Base-by-base conservation (phyloP, 495 filamentous ascomycete genomes). In the Aspergillus egyptiacus region DNA sequence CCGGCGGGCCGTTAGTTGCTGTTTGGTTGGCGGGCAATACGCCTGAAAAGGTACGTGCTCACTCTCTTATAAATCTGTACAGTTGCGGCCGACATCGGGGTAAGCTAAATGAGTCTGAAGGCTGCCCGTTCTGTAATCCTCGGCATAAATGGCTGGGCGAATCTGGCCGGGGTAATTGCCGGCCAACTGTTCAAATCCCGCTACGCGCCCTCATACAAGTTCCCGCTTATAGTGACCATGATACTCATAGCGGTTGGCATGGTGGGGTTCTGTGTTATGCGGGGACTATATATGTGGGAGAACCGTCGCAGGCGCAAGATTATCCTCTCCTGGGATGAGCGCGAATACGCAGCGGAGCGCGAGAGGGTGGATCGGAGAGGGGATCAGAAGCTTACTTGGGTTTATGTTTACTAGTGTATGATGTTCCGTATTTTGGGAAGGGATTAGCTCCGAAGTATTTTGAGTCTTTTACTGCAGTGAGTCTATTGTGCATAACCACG, bases 211-310 rank as follows among this genome's bases (percentile, higher is more conserved):
- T n/a, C n/a, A n/a, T n/a, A n/a, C n/a, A n/a, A n/a, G n/a, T n/a
- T n/a, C 18, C 33, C 46, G 23, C 37, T 50, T 14, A 17, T 50
- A 9, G 28, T 41, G 3, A 41, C 47, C 10, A 49, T 49, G 37
- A 41, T 50, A 8, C 27, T 50, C 10, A 50, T 50, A 33, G 47
- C 47, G 4, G 27, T 50, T 1, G 47, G 47, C 1, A 34, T 50
- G 37, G 35, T 19, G 18, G 37, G 47, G 17, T 40, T 50, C 25
- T 23, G 15, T 17, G 43, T 18, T 0, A 35, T 46, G 30, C 32
- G 43, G 15, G 43, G 37, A 13, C 9, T 34, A 6, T 42, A 50
- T 33, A 50, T 40, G 37, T 32, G 18, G 14, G 47, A 42, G 36
- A 50, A 50, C n/a, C 47, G 37, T 3, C 10, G 47, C 14, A 2